These are phyloP conservation scores for Torulaspora globosa DNA, from an alignment of 1,139 yeast genomes.

Conservation along the genomic window DNA sequence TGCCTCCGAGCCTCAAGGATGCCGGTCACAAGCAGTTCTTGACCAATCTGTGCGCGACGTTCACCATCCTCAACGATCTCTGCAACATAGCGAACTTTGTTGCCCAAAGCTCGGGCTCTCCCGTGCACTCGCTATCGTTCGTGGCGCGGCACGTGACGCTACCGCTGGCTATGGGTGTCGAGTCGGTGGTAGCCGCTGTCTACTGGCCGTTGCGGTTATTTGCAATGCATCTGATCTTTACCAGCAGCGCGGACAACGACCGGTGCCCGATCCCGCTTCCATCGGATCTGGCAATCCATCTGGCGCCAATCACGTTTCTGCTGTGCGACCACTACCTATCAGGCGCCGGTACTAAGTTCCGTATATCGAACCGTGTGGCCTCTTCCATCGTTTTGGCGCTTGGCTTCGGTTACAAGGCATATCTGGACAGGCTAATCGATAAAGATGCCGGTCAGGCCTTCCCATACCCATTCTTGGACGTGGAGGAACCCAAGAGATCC, in stretches of 20 bases:
- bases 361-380: constrained; percentile 37
- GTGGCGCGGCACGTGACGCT: constrained; percentile 24
- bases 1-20: constrained; percentile 47
- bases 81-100: constrained; percentile 22
- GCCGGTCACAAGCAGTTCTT: constrained; percentile 70
- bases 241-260: constrained; percentile 25
- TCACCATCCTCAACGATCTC: constrained; percentile 42
- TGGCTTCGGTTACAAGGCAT: constrained; percentile 51
- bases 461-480: constrained; percentile 67
- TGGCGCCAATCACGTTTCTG: constrained; percentile 53
- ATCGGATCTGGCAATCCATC: constrained; percentile 56
- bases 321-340: constrained; percentile 49
- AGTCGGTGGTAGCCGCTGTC: constrained; percentile 53
- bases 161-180: constrained; percentile 53
- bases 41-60: constrained; percentile 54
- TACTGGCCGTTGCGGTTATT: constrained; percentile 65
- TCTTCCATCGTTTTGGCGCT: constrained; percentile 41
- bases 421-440: constrained; percentile 48
- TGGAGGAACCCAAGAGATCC: constrained; percentile 43
- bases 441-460: constrained; percentile 47
- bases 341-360: constrained; percentile 45
- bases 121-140: not conserved
- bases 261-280: constrained; percentile 43
- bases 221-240: constrained; percentile 44
- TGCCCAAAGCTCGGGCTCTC: constrained; percentile 13